These are phyloP conservation scores for Proliferodiscus dingleyae DNA, from an alignment of 2,329 filamentous ascomycete genomes.

Conservation along the genomic window DNA sequence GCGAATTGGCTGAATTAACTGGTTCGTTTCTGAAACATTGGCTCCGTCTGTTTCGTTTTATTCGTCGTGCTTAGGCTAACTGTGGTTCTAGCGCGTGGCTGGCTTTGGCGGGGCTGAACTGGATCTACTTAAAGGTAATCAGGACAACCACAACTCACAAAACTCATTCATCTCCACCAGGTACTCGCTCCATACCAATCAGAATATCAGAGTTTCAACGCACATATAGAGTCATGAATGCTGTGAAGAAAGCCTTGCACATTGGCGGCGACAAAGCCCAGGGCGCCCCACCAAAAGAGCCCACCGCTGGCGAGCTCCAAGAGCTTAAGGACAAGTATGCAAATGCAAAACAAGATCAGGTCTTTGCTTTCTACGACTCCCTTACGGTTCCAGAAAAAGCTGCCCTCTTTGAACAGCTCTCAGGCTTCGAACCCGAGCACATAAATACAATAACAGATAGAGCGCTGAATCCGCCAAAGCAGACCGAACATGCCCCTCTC, in stretches of 20 bases:
- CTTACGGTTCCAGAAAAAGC: constrained; percentile 70
- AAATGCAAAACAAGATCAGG: constrained; percentile 71
- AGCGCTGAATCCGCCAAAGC: constrained; percentile 71
- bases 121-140: no score
- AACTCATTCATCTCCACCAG: no score
- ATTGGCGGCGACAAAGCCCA: constrained; percentile 26
- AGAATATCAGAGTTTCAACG: no score
- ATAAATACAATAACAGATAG: constrained; percentile 84
- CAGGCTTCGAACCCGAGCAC: constrained; percentile 73
- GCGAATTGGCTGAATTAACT: no score
- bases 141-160: no score
- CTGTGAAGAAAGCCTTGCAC: constrained; percentile 43
- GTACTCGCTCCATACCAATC: no score
- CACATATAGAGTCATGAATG: constrained; percentile 25
- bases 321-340: constrained; percentile 66
- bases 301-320: constrained; percentile 38
- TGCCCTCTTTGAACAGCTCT: constrained; percentile 74
- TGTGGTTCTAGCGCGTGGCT: no score
- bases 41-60: no score
- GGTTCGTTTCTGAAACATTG: no score
- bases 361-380: constrained; percentile 82
- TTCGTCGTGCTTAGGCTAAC: no score
- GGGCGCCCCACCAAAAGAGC: constrained; percentile 29
- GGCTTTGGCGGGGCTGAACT: no score
- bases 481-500: constrained; percentile 41